phyloP scores from a whole-genome alignment of 2,329 filamentous ascomycete genomes.

The Colletotrichum trifolii region DNA sequence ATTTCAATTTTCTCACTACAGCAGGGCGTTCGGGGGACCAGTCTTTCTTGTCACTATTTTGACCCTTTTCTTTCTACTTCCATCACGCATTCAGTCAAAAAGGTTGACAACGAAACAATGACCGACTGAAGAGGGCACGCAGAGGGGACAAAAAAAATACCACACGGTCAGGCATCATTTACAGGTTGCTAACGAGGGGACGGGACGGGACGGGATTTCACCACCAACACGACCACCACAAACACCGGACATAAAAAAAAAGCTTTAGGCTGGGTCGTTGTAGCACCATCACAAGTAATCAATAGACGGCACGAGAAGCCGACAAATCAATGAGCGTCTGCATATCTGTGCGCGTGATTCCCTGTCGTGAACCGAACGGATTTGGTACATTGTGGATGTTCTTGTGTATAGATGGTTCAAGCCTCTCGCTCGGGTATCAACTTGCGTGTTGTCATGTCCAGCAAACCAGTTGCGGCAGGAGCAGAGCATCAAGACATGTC shows the following conservation, averaged over 20 bases:
- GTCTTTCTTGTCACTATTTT: slow-evolving; percentile 11
- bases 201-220: slow-evolving; percentile 14
- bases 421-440: no score
- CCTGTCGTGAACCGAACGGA: no score
- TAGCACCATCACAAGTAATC: slow-evolving; percentile 34
- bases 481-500: slow-evolving; percentile 39
- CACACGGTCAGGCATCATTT: slow-evolving; percentile 28
- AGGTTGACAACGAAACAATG: slow-evolving; percentile 34
- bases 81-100: slow-evolving; percentile 26
- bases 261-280: slow-evolving; percentile 28
- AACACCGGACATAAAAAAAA: slow-evolving; percentile 24
- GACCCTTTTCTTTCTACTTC: slow-evolving; percentile 11
- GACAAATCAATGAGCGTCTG: slow-evolving; percentile 2
- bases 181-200: slow-evolving; percentile 33
- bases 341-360: no score
- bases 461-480: no score
- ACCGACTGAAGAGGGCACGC: slow-evolving; percentile 31
- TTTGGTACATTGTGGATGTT: no score
- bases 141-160: slow-evolving; percentile 32
- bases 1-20: slow-evolving; percentile 25
- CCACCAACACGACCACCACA: slow-evolving; percentile 14
- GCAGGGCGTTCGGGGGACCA: slow-evolving; percentile 34
- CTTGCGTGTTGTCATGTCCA: no score
- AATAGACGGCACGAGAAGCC: slow-evolving; percentile 31
- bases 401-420: no score